phyloP scores from a whole-genome alignment of 2,329 filamentous ascomycete species.

The Ceratocystis variospora region DNA sequence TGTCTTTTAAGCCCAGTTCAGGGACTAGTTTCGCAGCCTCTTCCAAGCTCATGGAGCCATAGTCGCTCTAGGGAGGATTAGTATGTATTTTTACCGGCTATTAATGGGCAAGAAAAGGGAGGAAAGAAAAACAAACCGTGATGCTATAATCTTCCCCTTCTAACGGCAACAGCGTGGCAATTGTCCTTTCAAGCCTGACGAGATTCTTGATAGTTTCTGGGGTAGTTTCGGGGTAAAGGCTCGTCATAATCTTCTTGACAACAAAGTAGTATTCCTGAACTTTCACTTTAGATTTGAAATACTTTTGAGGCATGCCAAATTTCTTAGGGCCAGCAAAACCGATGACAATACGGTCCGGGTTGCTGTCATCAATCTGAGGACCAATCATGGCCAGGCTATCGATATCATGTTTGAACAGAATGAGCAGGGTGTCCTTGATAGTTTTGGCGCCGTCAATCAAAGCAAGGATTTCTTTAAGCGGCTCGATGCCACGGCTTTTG shows the following conservation, averaged over 20 bases:
- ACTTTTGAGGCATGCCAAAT: constrained; percentile 49
- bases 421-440: constrained; percentile 32
- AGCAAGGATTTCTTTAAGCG: constrained; percentile 43
- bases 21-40: constrained; percentile 43
- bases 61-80: too few relatives aligned
- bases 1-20: constrained; percentile 38
- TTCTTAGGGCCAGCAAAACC: constrained; percentile 32
- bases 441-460: constrained; percentile 29
- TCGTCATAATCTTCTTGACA: constrained; percentile 22
- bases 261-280: constrained; percentile 36
- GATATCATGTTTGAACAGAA: constrained; percentile 35
- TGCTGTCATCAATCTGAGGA: constrained; percentile 32
- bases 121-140: too few relatives aligned
- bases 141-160: too few relatives aligned
- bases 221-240: constrained; percentile 28
- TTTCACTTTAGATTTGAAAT: constrained; percentile 42
- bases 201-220: constrained; percentile 31
- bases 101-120: too few relatives aligned
- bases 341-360: constrained; percentile 29
- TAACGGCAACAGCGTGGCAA: constrained; percentile 42
- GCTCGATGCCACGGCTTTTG: constrained; percentile 39
- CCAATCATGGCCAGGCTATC: constrained; percentile 28
- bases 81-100: too few relatives aligned
- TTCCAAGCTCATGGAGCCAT: constrained; percentile 35
- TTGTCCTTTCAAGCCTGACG: constrained; percentile 45